These are phyloP conservation scores for Pseudocercospora crystallina DNA, from an alignment of 2,329 filamentous ascomycete species.

Conservation along the genomic window DNA sequence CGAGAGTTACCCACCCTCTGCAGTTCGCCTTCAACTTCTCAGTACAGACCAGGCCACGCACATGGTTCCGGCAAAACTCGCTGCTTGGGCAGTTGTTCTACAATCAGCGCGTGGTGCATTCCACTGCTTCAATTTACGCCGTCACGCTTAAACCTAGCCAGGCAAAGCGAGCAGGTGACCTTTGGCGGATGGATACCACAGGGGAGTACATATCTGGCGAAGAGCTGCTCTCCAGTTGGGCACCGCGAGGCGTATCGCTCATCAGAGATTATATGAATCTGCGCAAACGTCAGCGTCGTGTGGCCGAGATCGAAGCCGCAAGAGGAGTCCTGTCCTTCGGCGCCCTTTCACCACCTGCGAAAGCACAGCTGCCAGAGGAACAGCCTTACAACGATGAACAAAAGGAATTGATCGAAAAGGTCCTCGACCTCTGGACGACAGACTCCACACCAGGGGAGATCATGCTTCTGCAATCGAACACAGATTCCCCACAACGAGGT, in stretches of 20 bases:
- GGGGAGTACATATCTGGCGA: conserved; percentile 97
- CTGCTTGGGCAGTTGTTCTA: conserved; percentile 88
- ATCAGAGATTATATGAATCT: conserved; percentile 82
- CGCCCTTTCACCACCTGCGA: conserved; percentile 48
- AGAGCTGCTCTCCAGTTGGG: conserved; percentile 81
- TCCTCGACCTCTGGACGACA: conserved; percentile 63
- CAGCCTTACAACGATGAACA: conserved; percentile 34
- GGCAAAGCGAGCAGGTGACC: conserved; percentile 85
- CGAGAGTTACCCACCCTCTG: conserved; percentile 84
- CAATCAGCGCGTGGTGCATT: conserved; percentile 79
- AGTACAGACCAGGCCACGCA: conserved; percentile 79
- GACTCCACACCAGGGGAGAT: conserved; percentile 45
- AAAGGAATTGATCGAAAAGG: conserved; percentile 50
- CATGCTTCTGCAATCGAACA: conserved; percentile 53
- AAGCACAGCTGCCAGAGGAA: conserved; percentile 15
- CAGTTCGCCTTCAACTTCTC: conserved; percentile 78
- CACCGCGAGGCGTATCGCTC: conserved; percentile 82
- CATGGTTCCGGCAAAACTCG: conserved; percentile 80
- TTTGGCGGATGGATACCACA: conserved; percentile 94
- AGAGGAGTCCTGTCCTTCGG: conserved; percentile 57
- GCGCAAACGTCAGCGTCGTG: conserved; percentile 70
- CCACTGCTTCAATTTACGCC: conserved; percentile 82
- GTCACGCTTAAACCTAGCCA: conserved; percentile 82
- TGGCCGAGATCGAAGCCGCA: conserved; percentile 76
- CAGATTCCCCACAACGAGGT: conserved; percentile 68